Base-by-base conservation (phyloP, 2,329 filamentous ascomycete species). In the Aspergillus eucalypticola region DNA sequence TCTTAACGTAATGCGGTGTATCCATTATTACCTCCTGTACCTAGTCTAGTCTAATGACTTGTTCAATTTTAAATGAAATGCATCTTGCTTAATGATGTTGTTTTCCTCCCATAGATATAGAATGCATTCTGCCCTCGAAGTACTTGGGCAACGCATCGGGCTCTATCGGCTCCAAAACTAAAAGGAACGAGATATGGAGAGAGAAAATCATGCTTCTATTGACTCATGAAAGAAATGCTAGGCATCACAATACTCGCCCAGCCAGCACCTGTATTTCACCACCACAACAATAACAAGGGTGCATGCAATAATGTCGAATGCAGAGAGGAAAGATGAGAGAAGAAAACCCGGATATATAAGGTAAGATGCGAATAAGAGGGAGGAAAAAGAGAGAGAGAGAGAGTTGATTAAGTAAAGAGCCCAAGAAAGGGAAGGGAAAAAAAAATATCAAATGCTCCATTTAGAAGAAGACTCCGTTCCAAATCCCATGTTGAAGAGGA, bases 401-500 rank as follows among this genome's bases (percentile, higher is more conserved):
- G 44, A 57, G 54, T 11, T 10, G 32, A 35, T 35, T 35, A 35
- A 35, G 32, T 35, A 35, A 11, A 8, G 19, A 19, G 27, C 17
- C 6, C 17, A 15, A 19, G 35, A 32, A 35, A 52, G n/a, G 27
- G 29, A 32, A 44, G 48, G 58, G 23, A 41, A 38, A 52, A 54
- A 60, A 61, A 50, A 58, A 32, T 56, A 61, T 46, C 62, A 54
- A 51, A 64, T 50, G 29, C 50, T 55, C 57, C 52, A 49, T 54
- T 49, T 52, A 51, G 42, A 46, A 25, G 61, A 55, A 65, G 59
- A 68, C 65, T 68, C 66, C 62, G 29, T 44, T 48, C 54, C 55
- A 53, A 64, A 68, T 68, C 66, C 69, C 67, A 60, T 68, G 69
- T 72, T 71, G 69, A 71, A 72, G 58, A 65, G 65, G 64, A 64